Percentiles rank a stretch among this genome's conserved stretches.
Conservation (phyloP, 306 rosid species). For the Fragaria ananassa region DNA sequence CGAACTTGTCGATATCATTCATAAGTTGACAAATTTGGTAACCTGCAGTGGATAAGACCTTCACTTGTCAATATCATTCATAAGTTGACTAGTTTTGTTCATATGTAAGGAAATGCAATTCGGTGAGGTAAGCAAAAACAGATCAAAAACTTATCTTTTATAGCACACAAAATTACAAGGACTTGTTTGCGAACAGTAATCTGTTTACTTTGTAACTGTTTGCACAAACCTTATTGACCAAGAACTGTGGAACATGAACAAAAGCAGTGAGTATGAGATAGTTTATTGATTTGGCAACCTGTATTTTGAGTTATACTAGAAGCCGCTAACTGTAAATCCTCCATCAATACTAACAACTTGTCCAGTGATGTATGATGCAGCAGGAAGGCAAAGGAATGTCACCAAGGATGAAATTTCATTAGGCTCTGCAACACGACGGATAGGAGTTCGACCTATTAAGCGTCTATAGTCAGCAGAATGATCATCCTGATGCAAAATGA, state of each 20-base stretch:
- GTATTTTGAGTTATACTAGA: neutral
- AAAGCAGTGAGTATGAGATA: neutral
- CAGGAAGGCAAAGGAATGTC: constrained; percentile 60
- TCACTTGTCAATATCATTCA: neutral
- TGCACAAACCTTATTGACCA: constrained; percentile 3
- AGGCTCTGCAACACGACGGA: constrained; percentile 32
- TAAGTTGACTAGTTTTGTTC: no score
- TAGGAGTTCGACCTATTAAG: constrained; percentile 21
- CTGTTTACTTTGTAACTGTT: neutral
- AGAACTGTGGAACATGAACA: neutral
- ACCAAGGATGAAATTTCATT: constrained; percentile 42
- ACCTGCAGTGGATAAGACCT: neutral
- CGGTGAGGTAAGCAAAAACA: neutral
- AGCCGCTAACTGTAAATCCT: constrained; percentile 36
- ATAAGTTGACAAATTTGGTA: neutral
- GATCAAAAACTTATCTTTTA: neutral
- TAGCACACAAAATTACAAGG: neutral
- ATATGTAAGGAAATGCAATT: neutral
- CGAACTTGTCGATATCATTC: neutral
- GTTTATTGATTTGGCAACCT: neutral
- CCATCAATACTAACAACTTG: constrained; percentile 45
- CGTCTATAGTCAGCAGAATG: neutral
- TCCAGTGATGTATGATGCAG: constrained; percentile 52
- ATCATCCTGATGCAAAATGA: neutral
- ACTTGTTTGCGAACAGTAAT: neutral